Conservation (phyloP, 768 basidiomycete genomes). For the Hygrocybe punicea region DNA sequence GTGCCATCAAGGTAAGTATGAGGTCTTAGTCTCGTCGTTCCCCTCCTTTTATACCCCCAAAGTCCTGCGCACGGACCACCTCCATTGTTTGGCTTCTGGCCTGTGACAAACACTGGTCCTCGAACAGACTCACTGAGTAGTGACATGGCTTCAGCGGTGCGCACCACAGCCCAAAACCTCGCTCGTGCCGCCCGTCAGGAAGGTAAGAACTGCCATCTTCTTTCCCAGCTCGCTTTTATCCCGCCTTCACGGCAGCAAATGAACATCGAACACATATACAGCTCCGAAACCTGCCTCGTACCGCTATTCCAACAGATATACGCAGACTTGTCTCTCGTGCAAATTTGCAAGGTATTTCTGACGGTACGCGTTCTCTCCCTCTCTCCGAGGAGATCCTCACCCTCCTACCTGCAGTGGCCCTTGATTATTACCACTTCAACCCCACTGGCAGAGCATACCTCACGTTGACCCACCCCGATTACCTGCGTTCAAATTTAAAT, state of each 20-base stretch:
- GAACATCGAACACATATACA: constrained; percentile 36
- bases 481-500: constrained; percentile 39
- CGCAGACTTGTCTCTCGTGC: constrained; percentile 41
- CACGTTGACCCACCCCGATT: constrained; percentile 48
- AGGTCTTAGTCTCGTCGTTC: constrained; percentile 2
- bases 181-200: constrained; percentile 7
- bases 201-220: constrained; percentile 15
- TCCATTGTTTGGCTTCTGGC: background rate
- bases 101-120: constrained; percentile 7
- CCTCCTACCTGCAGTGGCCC: constrained; percentile 40
- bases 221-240: background rate
- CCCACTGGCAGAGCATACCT: constrained; percentile 60
- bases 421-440: constrained; percentile 58
- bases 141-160: background rate
- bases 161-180: background rate
- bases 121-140: background rate
- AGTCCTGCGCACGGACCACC: too few relatives aligned
- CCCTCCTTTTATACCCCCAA: too few relatives aligned
- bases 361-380: constrained; percentile 33
- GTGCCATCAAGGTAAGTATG: constrained; percentile 53
- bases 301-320: constrained; percentile 56
- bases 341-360: constrained; percentile 44
- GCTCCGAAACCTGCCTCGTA: constrained; percentile 48
- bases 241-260: background rate
- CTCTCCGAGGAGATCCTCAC: too few relatives aligned